Evolutionary conservation across 805 yeast genomes (phyloP), one percentile per base, ranked within the genome.

Genomic region (Cyberlindnera euphorbiiphila): DNA sequence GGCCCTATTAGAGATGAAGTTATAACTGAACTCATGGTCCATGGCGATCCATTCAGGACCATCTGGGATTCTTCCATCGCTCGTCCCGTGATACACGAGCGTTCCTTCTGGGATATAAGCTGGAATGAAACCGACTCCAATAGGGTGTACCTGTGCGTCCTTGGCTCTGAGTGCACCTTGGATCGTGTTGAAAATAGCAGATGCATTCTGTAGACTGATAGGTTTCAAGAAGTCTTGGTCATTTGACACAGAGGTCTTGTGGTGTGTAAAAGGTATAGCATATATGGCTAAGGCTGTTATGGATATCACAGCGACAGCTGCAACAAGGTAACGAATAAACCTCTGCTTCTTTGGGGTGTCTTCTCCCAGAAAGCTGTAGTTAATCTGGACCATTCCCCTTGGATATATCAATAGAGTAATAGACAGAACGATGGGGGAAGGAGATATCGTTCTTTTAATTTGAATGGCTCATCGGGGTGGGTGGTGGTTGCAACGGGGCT

Each of bases 21-120:
- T 57, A 43, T 70, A 74, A 45, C 81, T 72, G 56, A 78, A 78
- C 48, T 78, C 84, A 45, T 65, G 71, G 51, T 78, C 81, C 70
- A 78, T 62, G 1, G 85, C 85, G 9, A 76, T 58, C 85, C 85
- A 78, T 52, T 79, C 85, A 22, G 67, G 67, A 17, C 62, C 50
- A 0, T 53, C 51, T 2, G 83, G 82, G 9, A 75, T 47, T 4
- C 50, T 39, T 0, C 66, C 65, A n/a, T 51, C 43, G 4, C 43
- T 37, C 4, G 74, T 75, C 0, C 79, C 64, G 54, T 78, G 85
- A 40, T 74, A 79, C 34, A 79, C 49, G 25, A 73, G 48, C 0
- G 84, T 76, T 4, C 81, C 81, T 29, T 71, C 64, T 0, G 84
- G 82, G 17, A 79, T 64, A 37, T 67, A 68, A 1, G 81, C 85